phyloP scores from a whole-genome alignment of 2,329 filamentous ascomycete genomes.

The Hypoxylon sp. region DNA sequence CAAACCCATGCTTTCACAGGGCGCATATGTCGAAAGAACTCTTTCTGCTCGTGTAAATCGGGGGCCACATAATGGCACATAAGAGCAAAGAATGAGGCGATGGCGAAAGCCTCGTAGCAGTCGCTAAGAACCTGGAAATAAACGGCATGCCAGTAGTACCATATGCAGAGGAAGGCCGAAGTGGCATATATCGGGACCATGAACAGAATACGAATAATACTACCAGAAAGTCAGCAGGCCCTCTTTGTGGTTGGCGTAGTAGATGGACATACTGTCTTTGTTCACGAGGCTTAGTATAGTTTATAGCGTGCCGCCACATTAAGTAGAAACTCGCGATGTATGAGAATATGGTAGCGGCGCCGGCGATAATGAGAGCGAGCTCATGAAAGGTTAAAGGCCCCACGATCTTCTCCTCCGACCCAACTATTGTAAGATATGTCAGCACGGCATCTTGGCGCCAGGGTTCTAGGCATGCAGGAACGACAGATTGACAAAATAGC shows the following conservation, averaged over 20 bases:
- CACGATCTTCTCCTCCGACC: slow-evolving; percentile 64
- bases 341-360: slow-evolving; percentile 65
- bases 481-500: slow-evolving; percentile 32
- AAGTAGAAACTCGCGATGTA: slow-evolving; percentile 69
- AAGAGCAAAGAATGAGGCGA: slow-evolving; percentile 87
- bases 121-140: slow-evolving; percentile 87
- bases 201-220: slow-evolving; percentile 87
- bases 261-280: slow-evolving; percentile 67
- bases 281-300: slow-evolving; percentile 73
- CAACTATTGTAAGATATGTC: slow-evolving; percentile 57
- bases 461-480: slow-evolving; percentile 49
- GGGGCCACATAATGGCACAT: slow-evolving; percentile 86
- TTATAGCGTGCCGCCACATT: slow-evolving; percentile 70
- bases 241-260: slow-evolving; percentile 2
- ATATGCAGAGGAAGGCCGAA: slow-evolving; percentile 80
- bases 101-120: slow-evolving; percentile 91
- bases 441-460: slow-evolving; percentile 50
- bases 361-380: slow-evolving; percentile 67
- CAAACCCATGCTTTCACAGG: slow-evolving; percentile 80
- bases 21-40: slow-evolving; percentile 79
- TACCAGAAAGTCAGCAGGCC: slow-evolving; percentile 57
- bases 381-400: slow-evolving; percentile 69
- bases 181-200: slow-evolving; percentile 88
- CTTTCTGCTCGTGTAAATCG: slow-evolving; percentile 83
- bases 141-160: slow-evolving; percentile 82